Percentiles rank a stretch among this genome's conserved stretches.
Conservation (phyloP, 2,329 filamentous ascomycete species). For the Teratosphaeria gauchensis region DNA sequence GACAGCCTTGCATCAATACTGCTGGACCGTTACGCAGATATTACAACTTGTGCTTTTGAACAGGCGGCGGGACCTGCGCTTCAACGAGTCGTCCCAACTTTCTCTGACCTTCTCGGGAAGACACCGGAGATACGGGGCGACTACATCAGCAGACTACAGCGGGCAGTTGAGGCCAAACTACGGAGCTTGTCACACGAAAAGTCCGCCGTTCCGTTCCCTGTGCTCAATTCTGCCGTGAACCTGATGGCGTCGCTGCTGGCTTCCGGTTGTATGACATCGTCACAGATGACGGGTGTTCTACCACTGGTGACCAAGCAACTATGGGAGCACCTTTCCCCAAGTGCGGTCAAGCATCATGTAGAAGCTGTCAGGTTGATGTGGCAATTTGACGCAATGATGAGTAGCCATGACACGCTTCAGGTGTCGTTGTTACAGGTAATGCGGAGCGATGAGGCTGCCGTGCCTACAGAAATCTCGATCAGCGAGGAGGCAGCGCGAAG, state of each 20-base stretch:
- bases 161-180: neutral
- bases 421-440: slow-evolving; percentile 10
- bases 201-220: slow-evolving; percentile 9
- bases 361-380: slow-evolving; percentile 81
- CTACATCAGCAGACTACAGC: neutral
- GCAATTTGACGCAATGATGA: slow-evolving; percentile 56
- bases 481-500: slow-evolving; percentile 51
- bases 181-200: neutral
- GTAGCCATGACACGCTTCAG: slow-evolving; percentile 9
- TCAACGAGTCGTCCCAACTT: neutral
- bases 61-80: neutral
- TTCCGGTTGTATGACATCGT: slow-evolving; percentile 5
- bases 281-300: slow-evolving; percentile 42
- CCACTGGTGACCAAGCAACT: slow-evolving; percentile 59
- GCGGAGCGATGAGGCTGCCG: neutral
- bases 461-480: neutral
- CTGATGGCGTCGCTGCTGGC: slow-evolving; percentile 8
- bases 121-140: neutral
- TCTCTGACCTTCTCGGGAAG: neutral
- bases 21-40: neutral
- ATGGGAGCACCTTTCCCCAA: slow-evolving; percentile 74
- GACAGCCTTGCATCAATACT: neutral
- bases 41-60: neutral
- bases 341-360: slow-evolving; percentile 84
- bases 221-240: slow-evolving; percentile 13